Evolutionary conservation across 805 yeast species (phyloP).

Genomic region (Kodamaea nitidulidarum): DNA sequence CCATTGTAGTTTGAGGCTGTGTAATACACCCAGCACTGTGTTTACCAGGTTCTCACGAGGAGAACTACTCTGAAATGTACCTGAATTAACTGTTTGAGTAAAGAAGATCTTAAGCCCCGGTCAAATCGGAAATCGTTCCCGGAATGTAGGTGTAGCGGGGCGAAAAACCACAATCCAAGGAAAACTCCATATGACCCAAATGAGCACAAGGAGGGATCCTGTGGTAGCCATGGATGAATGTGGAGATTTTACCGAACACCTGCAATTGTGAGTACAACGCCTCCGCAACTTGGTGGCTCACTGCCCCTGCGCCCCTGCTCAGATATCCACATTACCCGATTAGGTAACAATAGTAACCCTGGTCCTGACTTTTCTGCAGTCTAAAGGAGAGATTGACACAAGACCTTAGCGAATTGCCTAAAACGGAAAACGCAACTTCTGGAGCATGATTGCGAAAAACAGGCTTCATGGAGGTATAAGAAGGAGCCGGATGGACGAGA

Average conservation of each 20-base stretch:
- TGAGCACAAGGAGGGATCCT: too few species aligned
- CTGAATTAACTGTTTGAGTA: not conserved
- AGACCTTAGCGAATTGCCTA: not conserved
- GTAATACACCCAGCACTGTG: too few species aligned
- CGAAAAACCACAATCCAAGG: too few species aligned
- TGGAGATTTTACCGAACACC: too few species aligned
- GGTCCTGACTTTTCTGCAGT: not conserved
- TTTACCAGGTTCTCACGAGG: too few species aligned
- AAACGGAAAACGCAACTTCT: slow-evolving; percentile 1
- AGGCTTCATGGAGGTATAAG: not conserved
- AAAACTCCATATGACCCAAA: too few species aligned
- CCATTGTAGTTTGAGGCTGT: too few species aligned
- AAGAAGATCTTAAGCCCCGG: not conserved
- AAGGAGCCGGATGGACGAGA: not conserved
- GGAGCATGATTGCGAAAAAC: not conserved
- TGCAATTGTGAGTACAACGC: too few species aligned
- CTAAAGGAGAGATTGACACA: not conserved
- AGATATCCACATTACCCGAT: not conserved
- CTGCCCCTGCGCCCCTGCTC: not conserved
- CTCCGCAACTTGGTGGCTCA: too few species aligned
- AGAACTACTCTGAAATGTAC: not conserved
- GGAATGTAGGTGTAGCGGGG: too few species aligned
- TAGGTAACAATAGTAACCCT: not conserved
- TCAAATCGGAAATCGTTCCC: not conserved
- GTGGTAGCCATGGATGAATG: too few species aligned